Base-by-base conservation (phyloP, 371 early-diverging fungal species). In the Apophysomyces variabilis region DNA sequence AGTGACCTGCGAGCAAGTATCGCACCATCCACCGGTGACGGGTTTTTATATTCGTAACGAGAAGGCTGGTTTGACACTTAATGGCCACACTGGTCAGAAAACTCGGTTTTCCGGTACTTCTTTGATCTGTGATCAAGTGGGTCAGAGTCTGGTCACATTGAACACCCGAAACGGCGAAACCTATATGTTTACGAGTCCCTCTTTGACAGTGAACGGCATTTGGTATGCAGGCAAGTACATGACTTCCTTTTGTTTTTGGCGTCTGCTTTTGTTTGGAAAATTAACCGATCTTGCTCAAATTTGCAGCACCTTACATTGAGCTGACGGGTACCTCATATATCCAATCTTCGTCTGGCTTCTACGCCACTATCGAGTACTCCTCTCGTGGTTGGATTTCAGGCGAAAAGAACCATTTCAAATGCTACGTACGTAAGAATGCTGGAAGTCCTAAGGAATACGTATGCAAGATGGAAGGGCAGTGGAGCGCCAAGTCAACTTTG, bases 371-470 rank as follows among this genome's bases (percentile, higher is more conserved):
- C 65, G 89, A 93, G 59, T 93, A 87, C 69, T 67, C 85, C 39
- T 87, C 90, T n/a, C 88, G 85, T 64, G 89, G 92, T 18, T 93
- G 90, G 87, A 87, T 93, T 64, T 86, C 87, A 5, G 93, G 93
- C 62, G 89, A 88, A 64, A 88, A 89, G 65, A 89, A 93, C 60
- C 82, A 85, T 58, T 89, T 93, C 72, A 89, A 93, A 64, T 93
- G 73, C 60, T 66, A 66, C 68, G 38, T 77, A 44, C 66, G 85
- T 54, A 66, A 77, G 50, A 68, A 75, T 39, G 56, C 66, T 50
- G 67, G 71, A 39, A 72, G 65, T 26, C 45, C 73, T 12, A 80
- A 82, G 56, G 82, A 82, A 60, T 82, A 82, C 45, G 69, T 89
- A 21, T 91, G 78, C 64, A 79, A 81, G 39, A 79, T 90, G 11